Evolutionary conservation across 306 rosid genomes (phyloP).

Genomic region (Cucumis melo): DNA sequence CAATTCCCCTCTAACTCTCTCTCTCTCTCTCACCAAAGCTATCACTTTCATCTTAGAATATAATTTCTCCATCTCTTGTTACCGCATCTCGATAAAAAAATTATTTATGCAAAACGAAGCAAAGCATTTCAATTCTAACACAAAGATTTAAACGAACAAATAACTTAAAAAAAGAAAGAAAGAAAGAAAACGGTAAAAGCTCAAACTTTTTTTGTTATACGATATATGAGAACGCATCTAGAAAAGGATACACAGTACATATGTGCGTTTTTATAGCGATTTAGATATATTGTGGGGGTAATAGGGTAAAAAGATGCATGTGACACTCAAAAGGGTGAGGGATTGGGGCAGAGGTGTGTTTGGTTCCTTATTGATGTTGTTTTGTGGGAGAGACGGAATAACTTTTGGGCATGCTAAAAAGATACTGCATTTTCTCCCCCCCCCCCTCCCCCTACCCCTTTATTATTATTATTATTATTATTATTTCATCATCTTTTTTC

Average conservation of each 20-base stretch:
- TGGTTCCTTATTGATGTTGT: slow-evolving; percentile 60
- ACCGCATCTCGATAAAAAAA: too few relatives aligned
- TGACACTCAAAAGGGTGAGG: neutral
- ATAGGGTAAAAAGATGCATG: neutral
- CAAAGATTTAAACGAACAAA: too few relatives aligned
- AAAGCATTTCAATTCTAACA: neutral
- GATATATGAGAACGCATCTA: too few relatives aligned
- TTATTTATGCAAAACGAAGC: too few relatives aligned
- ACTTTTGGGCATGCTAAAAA: slow-evolving; percentile 56
- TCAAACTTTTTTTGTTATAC: too few relatives aligned
- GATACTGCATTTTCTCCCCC: slow-evolving; percentile 19
- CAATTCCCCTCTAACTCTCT: neutral
- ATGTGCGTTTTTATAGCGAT: neutral
- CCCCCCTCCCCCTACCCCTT: too few relatives aligned
- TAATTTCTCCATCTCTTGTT: neutral
- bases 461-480: too few relatives aligned
- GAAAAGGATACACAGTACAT: neutral
- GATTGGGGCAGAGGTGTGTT: neutral
- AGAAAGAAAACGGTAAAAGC: too few relatives aligned
- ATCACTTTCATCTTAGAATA: neutral
- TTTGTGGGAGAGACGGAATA: slow-evolving; percentile 90
- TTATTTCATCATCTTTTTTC: neutral
- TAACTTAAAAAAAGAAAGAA: too few relatives aligned
- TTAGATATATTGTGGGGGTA: neutral
- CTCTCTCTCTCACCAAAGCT: neutral